Base-by-base conservation (phyloP, 208 protist genomes). In the Wallacemonas sp. region DNA sequence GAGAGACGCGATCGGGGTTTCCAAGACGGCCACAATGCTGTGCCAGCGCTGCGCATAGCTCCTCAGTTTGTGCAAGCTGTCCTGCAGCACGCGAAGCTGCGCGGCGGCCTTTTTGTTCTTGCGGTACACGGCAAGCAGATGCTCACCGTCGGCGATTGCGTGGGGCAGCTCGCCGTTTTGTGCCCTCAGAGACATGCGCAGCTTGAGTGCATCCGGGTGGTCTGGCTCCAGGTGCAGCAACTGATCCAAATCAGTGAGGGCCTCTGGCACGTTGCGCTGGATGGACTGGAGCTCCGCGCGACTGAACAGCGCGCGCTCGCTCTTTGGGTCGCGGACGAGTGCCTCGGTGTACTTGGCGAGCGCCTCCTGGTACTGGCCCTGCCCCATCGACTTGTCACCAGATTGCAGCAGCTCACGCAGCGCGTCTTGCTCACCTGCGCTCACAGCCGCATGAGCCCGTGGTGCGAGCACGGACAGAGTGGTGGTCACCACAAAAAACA, bases 271-370 rank as follows among this genome's bases (percentile, higher is more conserved):
- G 62, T 81, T 61, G 1, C 83, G 78, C 78, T 90, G 77, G 65
- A 93, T 84, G 2, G 69, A 82, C 26, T 88, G 75, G 0, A 96
- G 68, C 68, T 94, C 80, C 3, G 91, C 91, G 1, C 91, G 83
- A 54, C 88, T 93, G 67, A 79, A 94, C 12, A 94, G 56, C 12
- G 72, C 88, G 12, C 88, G 87, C 56, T 80, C 68, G 57, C 76
- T 94, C 1, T 43, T 33, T 2, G 85, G 83, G 48, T 78, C 78
- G 12, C 83, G 79, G 1, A 85, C 44, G 11, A 93, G 70, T 0
- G 82, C 88, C 60, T 80, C 82, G 0, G 88, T 94, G 63, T 94
- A 96, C 68, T 93, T 93, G 23, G 79, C 77, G n/a, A 96, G 65
- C 19, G 91, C 91, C 36, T 94, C 88, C 33, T 82, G 85, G 68